Evolutionary conservation across 169 alveolate genomes (phyloP).

Genomic region (Plasmodium sp.): DNA sequence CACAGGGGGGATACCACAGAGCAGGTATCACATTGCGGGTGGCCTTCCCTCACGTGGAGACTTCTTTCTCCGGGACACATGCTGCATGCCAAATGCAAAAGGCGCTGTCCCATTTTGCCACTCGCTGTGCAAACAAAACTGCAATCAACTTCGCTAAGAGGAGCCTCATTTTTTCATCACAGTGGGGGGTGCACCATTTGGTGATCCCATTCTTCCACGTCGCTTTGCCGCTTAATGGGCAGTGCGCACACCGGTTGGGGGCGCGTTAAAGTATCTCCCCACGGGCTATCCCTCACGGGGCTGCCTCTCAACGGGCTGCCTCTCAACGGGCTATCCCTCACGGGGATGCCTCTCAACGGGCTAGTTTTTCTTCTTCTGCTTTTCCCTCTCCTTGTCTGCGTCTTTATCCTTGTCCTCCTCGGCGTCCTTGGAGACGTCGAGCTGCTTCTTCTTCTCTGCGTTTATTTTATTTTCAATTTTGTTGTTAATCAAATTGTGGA

Average conservation of each 20-base stretch:
- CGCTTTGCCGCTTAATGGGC: not conserved
- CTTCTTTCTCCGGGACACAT: not conserved
- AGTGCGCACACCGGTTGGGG: not conserved
- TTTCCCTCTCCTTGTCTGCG: slow-evolving; percentile 7
- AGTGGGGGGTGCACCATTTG: not conserved
- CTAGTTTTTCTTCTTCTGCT: not conserved
- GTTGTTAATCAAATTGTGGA: slow-evolving; percentile 96
- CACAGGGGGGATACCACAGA: not conserved
- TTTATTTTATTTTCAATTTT: slow-evolving; percentile 90
- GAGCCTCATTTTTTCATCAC: not conserved
- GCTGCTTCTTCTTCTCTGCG: slow-evolving; percentile 74
- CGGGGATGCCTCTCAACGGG: not conserved
- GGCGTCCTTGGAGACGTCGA: slow-evolving; percentile 56
- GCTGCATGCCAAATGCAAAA: not conserved
- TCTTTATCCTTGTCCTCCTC: slow-evolving; percentile 72
- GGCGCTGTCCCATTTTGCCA: no score
- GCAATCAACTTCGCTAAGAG: not conserved
- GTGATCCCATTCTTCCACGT: not conserved
- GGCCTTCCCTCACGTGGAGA: not conserved
- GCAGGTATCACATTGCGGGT: not conserved
- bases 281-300: not conserved
- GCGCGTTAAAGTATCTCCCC: not conserved
- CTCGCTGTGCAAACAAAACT: not conserved
- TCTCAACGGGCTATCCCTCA: not conserved
- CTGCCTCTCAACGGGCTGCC: not conserved